Percentiles rank a stretch among this genome's conserved stretches.
Evolutionary conservation across 805 yeast species (phyloP).

Genomic region (Candida insectorum): DNA sequence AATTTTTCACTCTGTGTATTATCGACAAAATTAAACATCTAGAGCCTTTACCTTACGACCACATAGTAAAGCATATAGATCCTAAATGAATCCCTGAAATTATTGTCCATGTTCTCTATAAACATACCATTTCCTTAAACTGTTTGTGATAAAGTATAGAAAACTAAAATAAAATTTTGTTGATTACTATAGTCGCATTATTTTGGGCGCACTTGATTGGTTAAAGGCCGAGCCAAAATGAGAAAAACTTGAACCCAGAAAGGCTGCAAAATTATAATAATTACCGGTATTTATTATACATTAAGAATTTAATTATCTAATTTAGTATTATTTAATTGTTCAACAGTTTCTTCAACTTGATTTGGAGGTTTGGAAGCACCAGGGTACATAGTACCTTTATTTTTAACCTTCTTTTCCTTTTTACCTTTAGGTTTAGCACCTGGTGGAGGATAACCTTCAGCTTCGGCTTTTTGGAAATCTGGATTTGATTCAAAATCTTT

Average conservation of each 20-base stretch:
- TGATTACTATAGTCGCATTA: conserved; percentile 12
- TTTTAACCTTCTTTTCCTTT: conserved; percentile 75
- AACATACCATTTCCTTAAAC: too few species aligned
- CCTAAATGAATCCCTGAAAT: too few species aligned
- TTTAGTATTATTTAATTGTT: conserved; percentile 35
- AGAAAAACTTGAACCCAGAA: too few species aligned
- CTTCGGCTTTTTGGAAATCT: conserved; percentile 73
- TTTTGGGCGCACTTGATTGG: conserved; percentile 23
- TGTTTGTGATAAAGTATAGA: too few species aligned
- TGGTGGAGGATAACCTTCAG: conserved; percentile 71
- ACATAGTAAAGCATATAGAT: too few species aligned
- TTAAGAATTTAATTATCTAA: too few species aligned
- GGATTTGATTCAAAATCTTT: conserved; percentile 56
- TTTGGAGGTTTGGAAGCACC: conserved; percentile 42
- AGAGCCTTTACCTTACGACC: too few species aligned
- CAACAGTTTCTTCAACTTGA: conserved; percentile 26
- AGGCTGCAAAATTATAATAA: too few species aligned
- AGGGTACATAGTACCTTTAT: conserved; percentile 89
- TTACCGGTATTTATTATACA: too few species aligned
- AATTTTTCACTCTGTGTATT: too few species aligned
- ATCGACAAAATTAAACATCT: too few species aligned
- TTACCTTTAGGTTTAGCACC: conserved; percentile 57
- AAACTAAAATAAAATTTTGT: conserved; percentile 6
- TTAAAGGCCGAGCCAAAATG: conserved; percentile 1
- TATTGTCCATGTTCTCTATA: too few species aligned